These are phyloP conservation scores for Boeremia exigua DNA, from an alignment of 2,329 filamentous ascomycete species.

Conservation along the genomic window DNA sequence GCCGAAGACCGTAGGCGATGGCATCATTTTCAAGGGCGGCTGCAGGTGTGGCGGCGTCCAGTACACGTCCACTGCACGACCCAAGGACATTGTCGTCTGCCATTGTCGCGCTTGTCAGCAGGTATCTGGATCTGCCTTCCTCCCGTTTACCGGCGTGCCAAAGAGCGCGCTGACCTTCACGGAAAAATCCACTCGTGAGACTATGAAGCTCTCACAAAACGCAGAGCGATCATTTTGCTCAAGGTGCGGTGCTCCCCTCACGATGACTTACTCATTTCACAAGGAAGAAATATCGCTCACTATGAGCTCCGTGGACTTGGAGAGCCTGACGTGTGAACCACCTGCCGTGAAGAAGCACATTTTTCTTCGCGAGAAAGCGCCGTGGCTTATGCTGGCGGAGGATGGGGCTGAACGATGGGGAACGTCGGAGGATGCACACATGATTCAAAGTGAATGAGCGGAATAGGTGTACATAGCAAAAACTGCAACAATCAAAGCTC, in stretches of 20 bases:
- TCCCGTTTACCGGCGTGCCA: conserved; percentile 52
- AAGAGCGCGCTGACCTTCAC: conserved; percentile 45
- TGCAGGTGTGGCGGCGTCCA: conserved; percentile 54
- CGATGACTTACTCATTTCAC: conserved; percentile 50
- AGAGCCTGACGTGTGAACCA: conserved; percentile 42
- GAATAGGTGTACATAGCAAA: neutral
- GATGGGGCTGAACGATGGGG: conserved; percentile 37
- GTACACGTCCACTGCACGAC: conserved; percentile 49
- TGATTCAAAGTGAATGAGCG: conserved; percentile 11
- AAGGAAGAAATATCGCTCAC: conserved; percentile 45
- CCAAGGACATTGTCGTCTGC: conserved; percentile 50
- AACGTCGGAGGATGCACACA: conserved; percentile 26
- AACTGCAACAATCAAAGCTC: neutral
- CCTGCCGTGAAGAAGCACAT: conserved; percentile 50
- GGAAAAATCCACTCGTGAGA: conserved; percentile 35
- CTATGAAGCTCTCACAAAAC: conserved; percentile 47
- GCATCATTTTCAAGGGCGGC: conserved; percentile 47
- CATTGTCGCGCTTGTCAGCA: conserved; percentile 59
- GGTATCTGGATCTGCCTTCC: conserved; percentile 54
- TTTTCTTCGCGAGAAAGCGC: conserved; percentile 51
- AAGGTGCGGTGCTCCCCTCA: conserved; percentile 55
- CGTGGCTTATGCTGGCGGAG: conserved; percentile 38
- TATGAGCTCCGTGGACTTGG: conserved; percentile 52
- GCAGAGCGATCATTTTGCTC: conserved; percentile 55
- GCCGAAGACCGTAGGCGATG: conserved; percentile 12